These are phyloP conservation scores for Juglanconis sp. DNA, from an alignment of 2,329 filamentous ascomycete species.

Conservation along the genomic window DNA sequence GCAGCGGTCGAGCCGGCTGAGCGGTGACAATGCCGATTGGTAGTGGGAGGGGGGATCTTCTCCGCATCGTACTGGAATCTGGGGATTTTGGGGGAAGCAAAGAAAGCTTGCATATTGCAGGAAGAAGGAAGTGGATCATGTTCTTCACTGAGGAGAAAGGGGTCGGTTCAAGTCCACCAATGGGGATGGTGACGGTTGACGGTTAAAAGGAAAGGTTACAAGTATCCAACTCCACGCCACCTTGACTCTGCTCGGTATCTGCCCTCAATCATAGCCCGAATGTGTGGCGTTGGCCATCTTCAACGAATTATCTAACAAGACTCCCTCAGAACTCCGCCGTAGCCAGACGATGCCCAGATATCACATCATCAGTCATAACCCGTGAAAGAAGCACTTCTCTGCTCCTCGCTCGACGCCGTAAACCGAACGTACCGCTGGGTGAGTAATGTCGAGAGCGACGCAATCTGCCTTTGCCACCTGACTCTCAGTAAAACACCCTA, in stretches of 20 bases:
- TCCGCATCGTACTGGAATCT: slow-evolving; percentile 2
- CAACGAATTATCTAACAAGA: too few species aligned
- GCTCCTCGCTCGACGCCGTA: not conserved
- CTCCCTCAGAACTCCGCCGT: not conserved
- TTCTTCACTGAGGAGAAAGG: not conserved
- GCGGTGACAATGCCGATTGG: not conserved
- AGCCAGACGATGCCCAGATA: not conserved
- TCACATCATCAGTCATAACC: not conserved
- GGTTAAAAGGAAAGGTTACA: not conserved
- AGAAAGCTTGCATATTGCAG: not conserved
- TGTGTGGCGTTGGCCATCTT: not conserved
- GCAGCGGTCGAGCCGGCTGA: not conserved
- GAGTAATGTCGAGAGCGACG: not conserved
- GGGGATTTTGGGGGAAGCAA: not conserved
- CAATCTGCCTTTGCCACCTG: not conserved
- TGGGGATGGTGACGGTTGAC: not conserved
- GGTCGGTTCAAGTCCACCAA: slow-evolving; percentile 12
- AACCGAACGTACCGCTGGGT: not conserved
- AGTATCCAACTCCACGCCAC: not conserved
- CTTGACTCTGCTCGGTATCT: slow-evolving; percentile 1
- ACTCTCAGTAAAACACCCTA: not conserved
- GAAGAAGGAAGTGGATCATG: not conserved
- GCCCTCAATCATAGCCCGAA: slow-evolving; percentile 13
- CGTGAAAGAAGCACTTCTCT: not conserved
- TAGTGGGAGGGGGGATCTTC: not conserved